Base-by-base conservation (phyloP, 1,139 yeast species). In the Torulaspora globosa region DNA sequence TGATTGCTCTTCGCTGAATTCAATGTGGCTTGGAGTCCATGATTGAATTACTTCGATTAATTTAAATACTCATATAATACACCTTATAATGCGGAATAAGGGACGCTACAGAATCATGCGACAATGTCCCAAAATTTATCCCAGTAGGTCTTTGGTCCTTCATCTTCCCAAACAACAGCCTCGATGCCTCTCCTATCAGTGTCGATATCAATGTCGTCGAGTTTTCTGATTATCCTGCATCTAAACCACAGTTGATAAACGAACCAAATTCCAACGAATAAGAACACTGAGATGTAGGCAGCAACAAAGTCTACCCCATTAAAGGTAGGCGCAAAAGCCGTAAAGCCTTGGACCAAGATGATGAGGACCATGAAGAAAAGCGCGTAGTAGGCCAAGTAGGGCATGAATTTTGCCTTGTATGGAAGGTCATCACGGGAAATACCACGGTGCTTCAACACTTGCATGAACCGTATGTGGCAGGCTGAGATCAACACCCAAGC, bases 401-500 rank as follows among this genome's bases (percentile, higher is more conserved):
- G 88, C 80, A 79, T 80, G 47, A 74, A 71, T 36, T 62, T 62
- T 15, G 88, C 86, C 60, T 80, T 82, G 70, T 74, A 84, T 11
- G 92, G 90, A 50, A 84, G 71, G 6, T 78, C 74, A 53, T 79
- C 79, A 60, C 89, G 70, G 14, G 80, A 71, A 49, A 84, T 80
- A 32, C 80, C 79, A 63, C 85, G 74, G 24, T 66, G 58, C 54
- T 74, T 75, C 58, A 84, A 69, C 36, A 85, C 79, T 39, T 70
- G 66, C 81, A 82, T 81, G 64, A 83, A 84, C 61, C 87, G 72
- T 44, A 84, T 70, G 63, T 83, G 90, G 35, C 85, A 73, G 43
- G 75, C 65, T 6, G 82, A 74, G 50, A 84, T 83, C 66, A 80
- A 76, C 45, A 82, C 76, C 92, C 92, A 84, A 7, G 86, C 76